Evolutionary conservation across 257 asterid genomes (phyloP).

Genomic region (Solanum ossicruentum): DNA sequence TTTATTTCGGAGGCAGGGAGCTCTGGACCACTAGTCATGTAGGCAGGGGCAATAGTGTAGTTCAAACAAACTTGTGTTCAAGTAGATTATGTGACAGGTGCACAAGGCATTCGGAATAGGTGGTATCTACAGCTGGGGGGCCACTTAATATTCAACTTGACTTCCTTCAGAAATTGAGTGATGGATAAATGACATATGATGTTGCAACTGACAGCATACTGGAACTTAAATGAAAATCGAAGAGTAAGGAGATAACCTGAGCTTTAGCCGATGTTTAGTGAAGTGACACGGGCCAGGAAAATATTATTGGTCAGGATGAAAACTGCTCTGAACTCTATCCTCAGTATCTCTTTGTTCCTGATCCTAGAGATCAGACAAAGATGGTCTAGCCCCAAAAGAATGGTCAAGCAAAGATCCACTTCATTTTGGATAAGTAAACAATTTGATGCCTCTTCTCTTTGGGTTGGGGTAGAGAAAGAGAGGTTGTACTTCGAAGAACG

Average conservation of each 20-base stretch:
- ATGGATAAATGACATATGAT: not conserved
- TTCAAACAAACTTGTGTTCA: not conserved
- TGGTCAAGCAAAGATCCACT: not conserved
- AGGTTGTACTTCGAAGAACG: not conserved
- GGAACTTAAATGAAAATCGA: not conserved
- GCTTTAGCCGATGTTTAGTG: not conserved
- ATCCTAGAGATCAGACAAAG: not conserved
- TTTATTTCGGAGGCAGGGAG: not conserved
- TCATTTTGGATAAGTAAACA: not conserved
- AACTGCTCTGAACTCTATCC: not conserved
- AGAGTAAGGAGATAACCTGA: not conserved
- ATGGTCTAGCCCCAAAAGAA: not conserved
- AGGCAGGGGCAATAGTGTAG: not conserved
- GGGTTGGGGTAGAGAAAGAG: not conserved
- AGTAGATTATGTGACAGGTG: not conserved
- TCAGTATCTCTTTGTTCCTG: not conserved
- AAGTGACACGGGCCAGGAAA: not conserved
- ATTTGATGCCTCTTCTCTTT: not conserved
- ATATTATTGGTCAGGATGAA: not conserved
- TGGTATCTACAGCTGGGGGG: not conserved
- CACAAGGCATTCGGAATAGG: not conserved
- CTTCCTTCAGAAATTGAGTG: not conserved
- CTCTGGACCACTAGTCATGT: not conserved
- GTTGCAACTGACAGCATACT: not conserved
- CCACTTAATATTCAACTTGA: not conserved